A percentile compares a stretch with the other conserved stretches of the same genome.
Conservation (phyloP, 2,329 filamentous ascomycete species). For the Xylaria sp. region DNA sequence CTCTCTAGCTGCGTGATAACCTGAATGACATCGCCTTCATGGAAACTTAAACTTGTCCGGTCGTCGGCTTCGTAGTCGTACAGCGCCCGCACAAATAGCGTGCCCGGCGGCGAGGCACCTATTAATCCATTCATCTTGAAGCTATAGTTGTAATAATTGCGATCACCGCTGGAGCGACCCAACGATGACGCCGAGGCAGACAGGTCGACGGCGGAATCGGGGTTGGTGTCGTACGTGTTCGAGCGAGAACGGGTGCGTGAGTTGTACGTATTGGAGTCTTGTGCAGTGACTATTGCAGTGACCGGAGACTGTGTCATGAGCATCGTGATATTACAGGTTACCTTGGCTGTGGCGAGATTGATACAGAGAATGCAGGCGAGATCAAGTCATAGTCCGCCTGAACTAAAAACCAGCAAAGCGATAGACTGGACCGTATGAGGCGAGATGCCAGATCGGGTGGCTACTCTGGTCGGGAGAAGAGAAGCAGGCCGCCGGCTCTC, state of each 20-base stretch:
- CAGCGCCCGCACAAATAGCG: conserved; percentile 91
- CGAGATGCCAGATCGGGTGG: conserved; percentile 16
- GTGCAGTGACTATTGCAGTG: conserved; percentile 52
- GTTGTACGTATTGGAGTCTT: conserved; percentile 47
- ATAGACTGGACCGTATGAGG: conserved; percentile 23
- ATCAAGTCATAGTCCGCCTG: conserved; percentile 40
- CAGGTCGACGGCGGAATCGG: conserved; percentile 42
- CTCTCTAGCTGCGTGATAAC: conserved; percentile 98
- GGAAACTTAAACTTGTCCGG: conserved; percentile 94
- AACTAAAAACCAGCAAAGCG: conserved; percentile 22
- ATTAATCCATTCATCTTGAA: conserved; percentile 65
- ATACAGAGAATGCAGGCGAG: conserved; percentile 28
- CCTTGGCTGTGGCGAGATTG: conserved; percentile 26
- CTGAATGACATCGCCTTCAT: conserved; percentile 95
- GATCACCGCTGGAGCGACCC: conserved; percentile 42
- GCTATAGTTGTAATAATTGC: conserved; percentile 40
- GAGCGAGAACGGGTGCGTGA: conserved; percentile 42
- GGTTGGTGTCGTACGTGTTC: conserved; percentile 38
- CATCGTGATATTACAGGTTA: conserved; percentile 52
- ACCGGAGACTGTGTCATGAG: conserved; percentile 58
- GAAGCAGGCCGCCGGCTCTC: background rate
- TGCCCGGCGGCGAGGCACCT: conserved; percentile 64
- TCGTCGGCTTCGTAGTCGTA: conserved; percentile 99
- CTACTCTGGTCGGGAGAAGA: conserved; percentile 3
- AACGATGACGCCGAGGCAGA: conserved; percentile 43